Conservation (phyloP, 2,329 filamentous ascomycete species). For the Monilinia aucupariae region DNA sequence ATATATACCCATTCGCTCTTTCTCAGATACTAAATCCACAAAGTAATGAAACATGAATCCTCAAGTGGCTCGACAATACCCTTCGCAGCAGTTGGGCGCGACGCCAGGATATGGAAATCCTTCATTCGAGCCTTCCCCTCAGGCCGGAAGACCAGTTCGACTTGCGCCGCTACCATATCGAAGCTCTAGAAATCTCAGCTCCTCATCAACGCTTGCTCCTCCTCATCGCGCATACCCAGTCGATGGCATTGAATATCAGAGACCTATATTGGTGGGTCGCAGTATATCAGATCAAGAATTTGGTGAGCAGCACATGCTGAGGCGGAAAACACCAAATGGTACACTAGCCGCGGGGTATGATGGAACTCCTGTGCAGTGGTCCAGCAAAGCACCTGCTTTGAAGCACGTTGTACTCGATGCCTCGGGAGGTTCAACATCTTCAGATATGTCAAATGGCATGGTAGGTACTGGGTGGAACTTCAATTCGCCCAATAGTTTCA, state of each 20-base stretch:
- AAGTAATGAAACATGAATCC: slow-evolving; percentile 42
- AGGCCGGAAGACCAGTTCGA: slow-evolving; percentile 25
- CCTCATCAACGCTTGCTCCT: slow-evolving; percentile 22
- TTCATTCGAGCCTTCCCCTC: slow-evolving; percentile 27
- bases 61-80: slow-evolving; percentile 40
- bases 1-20: slow-evolving; percentile 22
- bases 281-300: slow-evolving; percentile 42
- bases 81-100: slow-evolving; percentile 34
- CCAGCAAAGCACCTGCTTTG: slow-evolving; percentile 65
- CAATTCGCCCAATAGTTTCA: slow-evolving; percentile 16
- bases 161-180: slow-evolving; percentile 27
- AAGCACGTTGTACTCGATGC: slow-evolving; percentile 78
- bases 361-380: slow-evolving; percentile 68
- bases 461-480: neutral
- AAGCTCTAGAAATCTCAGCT: slow-evolving; percentile 30
- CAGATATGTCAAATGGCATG: slow-evolving; percentile 18
- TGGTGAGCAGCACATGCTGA: slow-evolving; percentile 56
- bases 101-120: slow-evolving; percentile 29
- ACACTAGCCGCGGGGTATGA: slow-evolving; percentile 89
- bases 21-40: slow-evolving; percentile 18
- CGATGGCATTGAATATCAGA: slow-evolving; percentile 23
- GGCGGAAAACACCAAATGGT: slow-evolving; percentile 91
- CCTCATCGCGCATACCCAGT: slow-evolving; percentile 31
- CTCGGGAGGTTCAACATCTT: slow-evolving; percentile 30
- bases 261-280: slow-evolving; percentile 17